These are phyloP conservation scores for Verticillium longisporum DNA, from an alignment of 2,329 filamentous ascomycete genomes.

Conservation along the genomic window DNA sequence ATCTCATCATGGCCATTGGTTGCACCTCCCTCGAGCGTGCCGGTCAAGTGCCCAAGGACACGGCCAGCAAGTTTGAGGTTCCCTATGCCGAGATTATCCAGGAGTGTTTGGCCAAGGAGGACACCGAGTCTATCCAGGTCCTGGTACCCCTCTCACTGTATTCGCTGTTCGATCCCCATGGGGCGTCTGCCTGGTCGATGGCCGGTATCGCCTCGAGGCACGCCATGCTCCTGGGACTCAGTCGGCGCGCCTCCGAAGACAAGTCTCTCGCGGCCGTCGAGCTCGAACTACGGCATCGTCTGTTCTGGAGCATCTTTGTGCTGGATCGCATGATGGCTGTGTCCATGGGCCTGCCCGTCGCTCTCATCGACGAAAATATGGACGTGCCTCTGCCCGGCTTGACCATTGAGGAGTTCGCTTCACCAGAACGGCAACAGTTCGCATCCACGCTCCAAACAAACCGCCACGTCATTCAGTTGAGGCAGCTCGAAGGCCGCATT, in stretches of 20 bases:
- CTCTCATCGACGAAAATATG: conserved; percentile 29
- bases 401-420: conserved; percentile 37
- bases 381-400: conserved; percentile 34
- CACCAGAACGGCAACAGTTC: conserved; percentile 26
- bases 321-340: conserved; percentile 37
- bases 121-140: conserved; percentile 30
- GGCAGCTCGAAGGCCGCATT: conserved; percentile 34
- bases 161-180: conserved; percentile 33
- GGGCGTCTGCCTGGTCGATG: conserved; percentile 30
- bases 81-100: conserved; percentile 32
- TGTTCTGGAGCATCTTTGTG: conserved; percentile 38
- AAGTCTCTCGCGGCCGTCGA: conserved; percentile 17
- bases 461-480: conserved; percentile 35
- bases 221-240: conserved; percentile 29
- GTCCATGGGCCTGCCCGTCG: conserved; percentile 30
- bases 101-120: conserved; percentile 27
- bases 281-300: conserved; percentile 26
- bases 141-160: conserved; percentile 33
- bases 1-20: conserved; percentile 39
- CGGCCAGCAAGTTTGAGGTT: conserved; percentile 24
- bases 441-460: conserved; percentile 34
- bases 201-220: conserved; percentile 31
- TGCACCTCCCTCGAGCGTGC: conserved; percentile 35
- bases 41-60: conserved; percentile 28
- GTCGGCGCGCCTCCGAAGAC: conserved; percentile 21